Conservation (phyloP, 1,139 yeast species). For the Suzukiozyma palmioleophila region DNA sequence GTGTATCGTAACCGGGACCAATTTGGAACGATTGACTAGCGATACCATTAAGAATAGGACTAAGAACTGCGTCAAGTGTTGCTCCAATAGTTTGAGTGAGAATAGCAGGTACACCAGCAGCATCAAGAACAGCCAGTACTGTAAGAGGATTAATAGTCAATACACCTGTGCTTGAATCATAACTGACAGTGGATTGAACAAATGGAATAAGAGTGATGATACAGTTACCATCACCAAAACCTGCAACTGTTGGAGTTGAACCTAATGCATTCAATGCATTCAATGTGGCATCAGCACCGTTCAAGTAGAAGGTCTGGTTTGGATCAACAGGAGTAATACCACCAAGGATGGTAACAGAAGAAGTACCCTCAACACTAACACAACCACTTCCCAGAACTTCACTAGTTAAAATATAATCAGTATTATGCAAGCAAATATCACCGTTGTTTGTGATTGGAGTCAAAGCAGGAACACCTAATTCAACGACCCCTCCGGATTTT, state of each 20-base stretch:
- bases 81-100: no score
- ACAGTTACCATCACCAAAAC: slow-evolving; percentile 19
- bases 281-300: slow-evolving; percentile 14
- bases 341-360: slow-evolving; percentile 13
- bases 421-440: slow-evolving; percentile 22
- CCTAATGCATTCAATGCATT: slow-evolving; percentile 10
- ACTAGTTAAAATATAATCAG: slow-evolving; percentile 15
- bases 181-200: slow-evolving; percentile 13
- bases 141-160: slow-evolving; percentile 13
- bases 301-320: slow-evolving; percentile 15
- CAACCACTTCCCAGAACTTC: slow-evolving; percentile 18
- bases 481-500: slow-evolving; percentile 15
- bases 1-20: slow-evolving; percentile 17
- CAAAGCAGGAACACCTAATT: slow-evolving; percentile 18
- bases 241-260: slow-evolving; percentile 17
- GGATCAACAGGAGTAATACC: slow-evolving; percentile 11
- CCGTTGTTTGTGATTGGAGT: slow-evolving; percentile 20
- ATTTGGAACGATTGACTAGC: slow-evolving; percentile 16
- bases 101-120: no score
- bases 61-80: no score
- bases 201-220: slow-evolving; percentile 17
- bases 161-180: slow-evolving; percentile 17
- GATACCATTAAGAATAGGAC: no score
- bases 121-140: slow-evolving; percentile 2
- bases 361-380: slow-evolving; percentile 14